Base-by-base conservation (phyloP, 1,284 basidiomycete species). In the Cryptococcus amylolentus region DNA sequence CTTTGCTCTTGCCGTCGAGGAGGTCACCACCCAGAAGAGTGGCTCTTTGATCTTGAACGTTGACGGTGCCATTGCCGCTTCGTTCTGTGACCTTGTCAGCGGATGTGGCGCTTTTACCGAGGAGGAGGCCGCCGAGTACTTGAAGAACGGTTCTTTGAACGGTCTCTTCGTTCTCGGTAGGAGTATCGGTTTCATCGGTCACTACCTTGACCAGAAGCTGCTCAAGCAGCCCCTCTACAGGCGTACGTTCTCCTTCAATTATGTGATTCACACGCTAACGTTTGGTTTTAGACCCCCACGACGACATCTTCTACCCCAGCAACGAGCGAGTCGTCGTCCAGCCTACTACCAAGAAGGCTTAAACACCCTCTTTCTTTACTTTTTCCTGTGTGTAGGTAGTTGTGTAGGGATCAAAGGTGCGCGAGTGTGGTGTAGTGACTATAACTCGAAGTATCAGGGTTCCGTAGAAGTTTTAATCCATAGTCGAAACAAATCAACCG, bases 1-100 rank as follows among this genome's bases (percentile, higher is more conserved):
- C 81, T 98, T 97, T 72, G 95, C 95, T n/a, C 85, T 98, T 58
- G 93, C 91, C 45, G 93, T 98, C 65, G 94, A 98, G 84, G 92
- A 91, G 79, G 94, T 98, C 56, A 98, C 95, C 42, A 95, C 93
- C 47, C 82, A 91, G 57, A 98, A 98, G 87, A 97, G 98, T 82
- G 93, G 95, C 78, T 94, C 92, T 40, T 85, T 89, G 63, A 79
- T 96, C 79, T 82, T 96, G 58, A 96, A 96, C 81, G 94, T 98
- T 68, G 94, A 98, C 68, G 94, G 94, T 49, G 95, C 92, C 78
- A 94, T 98, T 64, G 95, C 95, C 49, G 95, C 95, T 62, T 96
- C 89, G 82, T 98, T 98, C 81, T 91, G 94, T 71, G 95, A 98
- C 80, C 82, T 98, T 57, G 85, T 98, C 58, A 86, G 88, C 50